Conservation (phyloP, 805 yeast species). For the Jamesozyma jinghongensis region DNA sequence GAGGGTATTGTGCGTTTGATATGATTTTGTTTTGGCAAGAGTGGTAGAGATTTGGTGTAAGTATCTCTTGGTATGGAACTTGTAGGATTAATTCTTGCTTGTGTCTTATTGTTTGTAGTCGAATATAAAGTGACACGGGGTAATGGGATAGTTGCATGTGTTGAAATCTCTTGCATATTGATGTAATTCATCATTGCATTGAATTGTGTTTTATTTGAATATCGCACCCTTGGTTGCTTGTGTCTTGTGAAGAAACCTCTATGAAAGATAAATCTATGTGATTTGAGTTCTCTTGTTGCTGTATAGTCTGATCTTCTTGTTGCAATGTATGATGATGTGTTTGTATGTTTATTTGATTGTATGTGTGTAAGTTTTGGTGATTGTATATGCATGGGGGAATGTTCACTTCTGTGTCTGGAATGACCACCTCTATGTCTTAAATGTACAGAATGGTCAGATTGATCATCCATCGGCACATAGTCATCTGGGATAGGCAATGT, state of each 20-base stretch:
- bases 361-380: too few relatives aligned
- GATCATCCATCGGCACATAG: too few relatives aligned
- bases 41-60: not conserved
- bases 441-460: too few relatives aligned
- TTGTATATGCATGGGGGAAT: too few relatives aligned
- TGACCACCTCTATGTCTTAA: too few relatives aligned
- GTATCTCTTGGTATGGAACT: not conserved
- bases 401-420: too few relatives aligned
- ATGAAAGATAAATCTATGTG: constrained; percentile 19
- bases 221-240: constrained; percentile 3
- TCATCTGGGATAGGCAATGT: too few relatives aligned
- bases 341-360: too few relatives aligned
- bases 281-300: constrained; percentile 11
- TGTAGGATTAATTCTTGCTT: not conserved
- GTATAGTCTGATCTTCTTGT: constrained; percentile 20
- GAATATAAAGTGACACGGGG: not conserved
- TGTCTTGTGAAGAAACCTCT: constrained; percentile 20
- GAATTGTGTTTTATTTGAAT: constrained; percentile 13
- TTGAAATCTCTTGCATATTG: constrained; percentile 6
- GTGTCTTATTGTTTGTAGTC: not conserved
- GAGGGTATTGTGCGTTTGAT: too few relatives aligned
- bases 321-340: constrained; percentile 1
- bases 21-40: not conserved
- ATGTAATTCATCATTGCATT: constrained; percentile 17
- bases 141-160: not conserved